A percentile compares a stretch with the other conserved stretches of the same genome.
These are phyloP conservation scores for Helenozyma rhizophorensis DNA, from an alignment of 805 yeast genomes.

Conservation along the genomic window DNA sequence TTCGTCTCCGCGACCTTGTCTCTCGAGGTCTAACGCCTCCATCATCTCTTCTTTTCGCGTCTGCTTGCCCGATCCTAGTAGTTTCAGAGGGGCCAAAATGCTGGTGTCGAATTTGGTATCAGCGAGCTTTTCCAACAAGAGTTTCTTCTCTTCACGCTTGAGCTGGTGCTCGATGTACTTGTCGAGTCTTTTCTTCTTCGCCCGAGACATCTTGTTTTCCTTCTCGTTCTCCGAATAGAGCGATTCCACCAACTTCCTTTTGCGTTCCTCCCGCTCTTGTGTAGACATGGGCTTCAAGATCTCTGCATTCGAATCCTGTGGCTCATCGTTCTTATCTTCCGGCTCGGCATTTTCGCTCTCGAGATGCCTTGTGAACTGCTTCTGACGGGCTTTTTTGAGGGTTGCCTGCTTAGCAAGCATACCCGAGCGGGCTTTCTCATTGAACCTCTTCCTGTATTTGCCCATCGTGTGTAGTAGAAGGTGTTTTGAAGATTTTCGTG, in stretches of 20 bases:
- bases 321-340: slow-evolving; percentile 15
- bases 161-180: slow-evolving; percentile 90
- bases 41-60: slow-evolving; percentile 65
- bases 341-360: slow-evolving; percentile 33
- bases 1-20: slow-evolving; percentile 66
- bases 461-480: slow-evolving; percentile 51
- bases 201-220: slow-evolving; percentile 64
- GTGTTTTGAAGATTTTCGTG: not conserved
- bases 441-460: slow-evolving; percentile 72
- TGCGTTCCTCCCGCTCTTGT: slow-evolving; percentile 60
- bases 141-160: slow-evolving; percentile 82
- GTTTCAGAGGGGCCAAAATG: slow-evolving; percentile 65
- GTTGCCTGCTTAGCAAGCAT: slow-evolving; percentile 76
- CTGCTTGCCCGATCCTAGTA: slow-evolving; percentile 68
- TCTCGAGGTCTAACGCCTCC: slow-evolving; percentile 73
- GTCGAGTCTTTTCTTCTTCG: slow-evolving; percentile 76
- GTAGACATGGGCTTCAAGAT: slow-evolving; percentile 57
- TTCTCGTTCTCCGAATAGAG: slow-evolving; percentile 50
- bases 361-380: slow-evolving; percentile 52
- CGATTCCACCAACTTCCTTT: slow-evolving; percentile 58
- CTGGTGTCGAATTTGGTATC: slow-evolving; percentile 68
- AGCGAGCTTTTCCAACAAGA: slow-evolving; percentile 66
- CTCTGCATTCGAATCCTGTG: slow-evolving; percentile 54
- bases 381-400: slow-evolving; percentile 62
- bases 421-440: slow-evolving; percentile 82